These are phyloP conservation scores for Nakaseomyces uthaithaninus DNA, from an alignment of 1,139 yeast genomes.

Conservation along the genomic window DNA sequence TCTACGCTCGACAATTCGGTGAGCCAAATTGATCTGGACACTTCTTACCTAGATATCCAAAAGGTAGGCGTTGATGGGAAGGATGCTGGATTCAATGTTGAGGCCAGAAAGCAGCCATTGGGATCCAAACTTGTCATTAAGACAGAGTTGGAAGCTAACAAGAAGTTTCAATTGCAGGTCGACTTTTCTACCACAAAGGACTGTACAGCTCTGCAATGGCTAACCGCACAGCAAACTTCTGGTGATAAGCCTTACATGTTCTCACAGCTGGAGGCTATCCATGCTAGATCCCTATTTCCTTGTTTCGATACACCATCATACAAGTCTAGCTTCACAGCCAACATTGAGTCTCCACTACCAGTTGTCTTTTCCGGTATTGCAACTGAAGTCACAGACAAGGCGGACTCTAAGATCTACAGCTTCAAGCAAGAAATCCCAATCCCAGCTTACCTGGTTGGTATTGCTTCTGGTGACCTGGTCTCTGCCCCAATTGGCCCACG, in stretches of 20 bases:
- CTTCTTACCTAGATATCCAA: constrained; percentile 53
- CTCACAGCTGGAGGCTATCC: constrained; percentile 88
- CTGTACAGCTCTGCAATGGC: constrained; percentile 84
- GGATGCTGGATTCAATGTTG: constrained; percentile 35
- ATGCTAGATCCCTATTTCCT: constrained; percentile 81
- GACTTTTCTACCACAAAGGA: constrained; percentile 58
- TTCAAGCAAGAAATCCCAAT: constrained; percentile 76
- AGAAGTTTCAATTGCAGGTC: constrained; percentile 36
- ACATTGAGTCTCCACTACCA: constrained; percentile 55
- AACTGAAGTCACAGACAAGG: constrained; percentile 13
- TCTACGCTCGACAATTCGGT: constrained; percentile 25
- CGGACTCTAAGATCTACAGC: constrained; percentile 32
- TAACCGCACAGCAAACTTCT: constrained; percentile 69
- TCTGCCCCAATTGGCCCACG: constrained; percentile 76
- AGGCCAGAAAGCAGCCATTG: constrained; percentile 49
- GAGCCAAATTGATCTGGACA: constrained; percentile 48
- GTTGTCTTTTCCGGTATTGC: constrained; percentile 62
- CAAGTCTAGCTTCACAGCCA: constrained; percentile 56
- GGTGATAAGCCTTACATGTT: constrained; percentile 77
- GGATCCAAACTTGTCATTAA: constrained; percentile 54
- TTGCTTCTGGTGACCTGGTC: constrained; percentile 75
- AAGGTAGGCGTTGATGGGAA: constrained; percentile 38
- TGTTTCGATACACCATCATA: constrained; percentile 87
- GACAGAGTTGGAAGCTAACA: constrained; percentile 17
- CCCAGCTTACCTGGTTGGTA: constrained; percentile 75